Percentiles rank a stretch among this genome's conserved stretches.
These are phyloP conservation scores for Skeletonema potamos DNA, from an alignment of 108 stramenopile species.

Conservation along the genomic window DNA sequence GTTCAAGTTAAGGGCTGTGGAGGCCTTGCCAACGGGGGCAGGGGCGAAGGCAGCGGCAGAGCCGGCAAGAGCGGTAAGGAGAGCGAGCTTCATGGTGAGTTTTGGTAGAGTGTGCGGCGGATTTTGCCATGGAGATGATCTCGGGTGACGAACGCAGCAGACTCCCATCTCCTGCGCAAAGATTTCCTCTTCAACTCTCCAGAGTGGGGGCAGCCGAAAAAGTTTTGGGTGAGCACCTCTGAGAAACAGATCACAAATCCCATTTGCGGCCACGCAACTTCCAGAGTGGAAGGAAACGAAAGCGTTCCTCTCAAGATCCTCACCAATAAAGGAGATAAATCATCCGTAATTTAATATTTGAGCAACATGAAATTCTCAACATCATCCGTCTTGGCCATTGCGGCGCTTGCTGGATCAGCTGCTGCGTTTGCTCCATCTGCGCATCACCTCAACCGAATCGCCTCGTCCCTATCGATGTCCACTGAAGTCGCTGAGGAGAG, in stretches of 20 bases:
- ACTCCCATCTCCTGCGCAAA: background rate
- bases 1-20: constrained; percentile 36
- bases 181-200: background rate
- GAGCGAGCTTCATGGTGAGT: constrained; percentile 51
- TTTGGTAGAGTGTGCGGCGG: background rate
- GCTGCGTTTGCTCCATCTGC: constrained; percentile 40
- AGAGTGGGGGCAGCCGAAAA: background rate
- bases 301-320: background rate
- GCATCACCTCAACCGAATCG: background rate
- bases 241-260: no score
- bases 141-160: background rate
- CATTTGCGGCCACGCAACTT: background rate
- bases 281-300: background rate
- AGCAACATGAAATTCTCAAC: constrained; percentile 53
- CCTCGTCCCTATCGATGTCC: constrained; percentile 17
- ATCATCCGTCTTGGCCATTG: constrained; percentile 29
- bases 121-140: constrained; percentile 5
- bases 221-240: background rate
- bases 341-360: background rate
- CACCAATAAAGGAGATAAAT: no score
- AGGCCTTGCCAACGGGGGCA: constrained; percentile 25
- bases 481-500: constrained; percentile 32
- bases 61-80: constrained; percentile 47
- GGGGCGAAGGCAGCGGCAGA: constrained; percentile 56
- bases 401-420: constrained; percentile 23